Base-by-base conservation (phyloP, 768 basidiomycete species). In the Macrolepiota dolichaula region DNA sequence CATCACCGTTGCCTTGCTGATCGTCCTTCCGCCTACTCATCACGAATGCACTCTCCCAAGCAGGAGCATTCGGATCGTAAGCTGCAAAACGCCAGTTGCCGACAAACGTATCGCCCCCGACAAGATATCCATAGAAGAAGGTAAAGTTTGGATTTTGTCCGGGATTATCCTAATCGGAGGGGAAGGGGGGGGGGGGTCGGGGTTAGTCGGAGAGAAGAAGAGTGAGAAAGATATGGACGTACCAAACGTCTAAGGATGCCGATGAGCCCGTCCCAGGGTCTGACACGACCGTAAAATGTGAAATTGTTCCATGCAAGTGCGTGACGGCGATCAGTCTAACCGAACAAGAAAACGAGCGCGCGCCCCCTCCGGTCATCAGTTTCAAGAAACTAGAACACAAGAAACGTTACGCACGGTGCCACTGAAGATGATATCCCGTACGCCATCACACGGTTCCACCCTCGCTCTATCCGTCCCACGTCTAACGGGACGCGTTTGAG, bases 121-220 rank as follows among this genome's bases (percentile, higher is more conserved):
- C 80, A 51, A 92, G 63, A 68, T 91, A 92, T 4, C 91, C 91
- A 35, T 85, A 88, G 65, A 91, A 86, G 44, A 91, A 77, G 67
- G 75, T 67, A 37, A 73, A 70, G 36, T 72, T 77, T 11, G 73
- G 70, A 36, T 72, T 77, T 11, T 22, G 54, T 29, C n/a, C 54
- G 35, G 55, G 51, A 51, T 32, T 59, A 5, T 42, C 52, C 50
- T 62, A 24, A 11, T 25, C 25, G n/a, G n/a, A n/a, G n/a, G n/a
- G n/a, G n/a, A n/a, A n/a, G n/a, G n/a, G n/a, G n/a, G n/a, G n/a
- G n/a, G n/a, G n/a, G n/a, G n/a, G n/a, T n/a, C n/a, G 25, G 27
- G 54, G 59, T 19, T 37, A 51, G 64, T 32, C 3, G 56, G 37
- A 40, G 67, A 65, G 61, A 64, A 53, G 9, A 47, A 55, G 19